phyloP scores from a whole-genome alignment of 2,329 filamentous ascomycete genomes.

The Chaetothyriales sp. region DNA sequence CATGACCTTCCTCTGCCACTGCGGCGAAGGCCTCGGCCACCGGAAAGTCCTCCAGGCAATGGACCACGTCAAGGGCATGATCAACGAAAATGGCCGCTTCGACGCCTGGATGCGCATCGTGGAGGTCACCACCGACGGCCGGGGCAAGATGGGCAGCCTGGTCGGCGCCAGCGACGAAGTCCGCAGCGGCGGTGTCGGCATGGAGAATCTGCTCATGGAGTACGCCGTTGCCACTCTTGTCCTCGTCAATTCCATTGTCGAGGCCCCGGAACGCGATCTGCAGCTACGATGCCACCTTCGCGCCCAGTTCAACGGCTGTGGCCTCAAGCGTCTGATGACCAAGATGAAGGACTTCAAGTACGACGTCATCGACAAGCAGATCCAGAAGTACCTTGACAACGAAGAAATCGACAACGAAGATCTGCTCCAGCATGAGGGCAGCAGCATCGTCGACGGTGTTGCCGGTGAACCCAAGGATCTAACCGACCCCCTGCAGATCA shows the following conservation, averaged over 20 bases:
- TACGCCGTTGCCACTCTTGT: constrained; percentile 92
- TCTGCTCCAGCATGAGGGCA: constrained; percentile 80
- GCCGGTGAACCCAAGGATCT: constrained; percentile 83
- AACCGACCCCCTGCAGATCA: constrained; percentile 83
- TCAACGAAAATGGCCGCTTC: constrained; percentile 87
- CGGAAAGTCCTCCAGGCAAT: constrained; percentile 86
- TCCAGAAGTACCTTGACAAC: constrained; percentile 82
- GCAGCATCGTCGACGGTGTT: constrained; percentile 74
- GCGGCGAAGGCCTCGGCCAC: constrained; percentile 78
- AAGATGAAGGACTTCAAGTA: constrained; percentile 99
- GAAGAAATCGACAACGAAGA: constrained; percentile 98
- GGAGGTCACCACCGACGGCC: constrained; percentile 89
- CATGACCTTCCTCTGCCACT: constrained; percentile 89
- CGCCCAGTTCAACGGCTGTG: constrained; percentile 89
- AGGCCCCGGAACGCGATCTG: constrained; percentile 76
- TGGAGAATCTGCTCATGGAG: constrained; percentile 98
- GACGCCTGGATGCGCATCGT: constrained; percentile 98
- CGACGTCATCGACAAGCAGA: constrained; percentile 95
- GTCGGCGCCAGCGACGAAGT: constrained; percentile 95
- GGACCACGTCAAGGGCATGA: constrained; percentile 76
- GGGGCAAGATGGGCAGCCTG: constrained; percentile 96
- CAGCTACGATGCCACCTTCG: constrained; percentile 87
- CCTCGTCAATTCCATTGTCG: constrained; percentile 90
- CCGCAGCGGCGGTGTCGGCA: constrained; percentile 87
- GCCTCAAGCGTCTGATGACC: constrained; percentile 79